Base-by-base conservation (phyloP, 768 basidiomycete species). In the Mycena alexandri region DNA sequence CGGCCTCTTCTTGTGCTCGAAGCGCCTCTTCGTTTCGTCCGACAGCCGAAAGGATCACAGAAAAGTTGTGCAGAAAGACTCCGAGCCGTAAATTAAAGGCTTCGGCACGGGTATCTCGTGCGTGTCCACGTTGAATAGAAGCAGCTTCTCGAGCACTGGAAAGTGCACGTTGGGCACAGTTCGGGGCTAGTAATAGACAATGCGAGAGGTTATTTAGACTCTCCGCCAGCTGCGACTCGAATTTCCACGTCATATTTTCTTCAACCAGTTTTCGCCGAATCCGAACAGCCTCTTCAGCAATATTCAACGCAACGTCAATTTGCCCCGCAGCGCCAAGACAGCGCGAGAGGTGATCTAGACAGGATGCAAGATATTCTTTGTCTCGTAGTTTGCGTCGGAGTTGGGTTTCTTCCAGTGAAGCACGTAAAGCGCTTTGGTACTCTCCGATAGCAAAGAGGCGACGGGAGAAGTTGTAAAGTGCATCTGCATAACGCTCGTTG, bases 41-140 rank as follows among this genome's bases (percentile, higher is more conserved):
- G 2, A 48, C 60, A 13, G 4, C 47, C 21, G 69, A 70, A 24
- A 70, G 65, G 17, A 33, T 29, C 1, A 60, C 52, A 44, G 69
- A 70, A 9, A 70, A 63, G 21, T 70, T 70, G n/a, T 58, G 44
- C 5, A 70, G 41, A 17, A 70, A 67, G n/a, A 70, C 19, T 5
- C 44, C 57, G n/a, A 70, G 58, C 7, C 61, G 64, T 17, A 33
- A 25, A 48, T 61, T 65, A 43, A 69, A 69, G 1, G 38, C 33
- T 2, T 8, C 19, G 17, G 50, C 48, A 5, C 55, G 34, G 1
- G 41, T 46, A 29, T 67, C 44, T 29, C 62, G 63, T 7, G 61
- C 50, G 24, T 67, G 61, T 14, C 65, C 69, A 17, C 69, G 69
- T 24, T 70, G 65, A 19, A 66, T 59, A 61, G 65, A 67, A 6